Evolutionary conservation across 352 stramenopile genomes (phyloP).

Genomic region (Phytophthora melonis): DNA sequence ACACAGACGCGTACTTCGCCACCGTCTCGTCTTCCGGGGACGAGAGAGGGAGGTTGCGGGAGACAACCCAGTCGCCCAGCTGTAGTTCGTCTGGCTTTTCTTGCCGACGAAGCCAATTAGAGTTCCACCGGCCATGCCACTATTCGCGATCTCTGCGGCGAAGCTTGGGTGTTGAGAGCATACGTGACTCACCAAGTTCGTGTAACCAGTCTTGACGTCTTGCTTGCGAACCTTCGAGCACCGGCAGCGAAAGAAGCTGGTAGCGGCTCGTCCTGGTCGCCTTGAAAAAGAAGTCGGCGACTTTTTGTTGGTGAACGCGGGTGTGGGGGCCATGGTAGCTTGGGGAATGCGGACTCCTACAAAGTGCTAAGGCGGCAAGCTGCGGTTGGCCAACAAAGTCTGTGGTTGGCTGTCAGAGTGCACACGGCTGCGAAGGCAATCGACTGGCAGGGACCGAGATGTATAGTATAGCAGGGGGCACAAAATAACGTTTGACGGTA

Average conservation of each 20-base stretch:
- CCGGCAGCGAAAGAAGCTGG: neutral
- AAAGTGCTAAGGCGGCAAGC: neutral
- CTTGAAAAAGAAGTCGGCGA: neutral
- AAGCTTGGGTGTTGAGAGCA: neutral
- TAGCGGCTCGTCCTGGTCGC: neutral
- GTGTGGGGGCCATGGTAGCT: neutral
- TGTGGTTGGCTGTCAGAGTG: neutral
- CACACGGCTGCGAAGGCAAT: neutral
- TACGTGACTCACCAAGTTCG: neutral
- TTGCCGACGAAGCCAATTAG: slow-evolving; percentile 10
- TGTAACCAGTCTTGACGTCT: neutral
- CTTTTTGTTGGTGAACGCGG: neutral
- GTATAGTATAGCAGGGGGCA: neutral
- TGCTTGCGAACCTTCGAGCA: neutral
- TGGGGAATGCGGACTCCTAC: neutral
- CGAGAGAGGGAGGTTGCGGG: slow-evolving; percentile 4
- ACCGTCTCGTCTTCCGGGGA: slow-evolving; percentile 1
- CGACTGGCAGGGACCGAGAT: neutral
- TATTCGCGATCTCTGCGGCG: neutral
- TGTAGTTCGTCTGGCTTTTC: slow-evolving; percentile 4
- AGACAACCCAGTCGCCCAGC: slow-evolving; percentile 5
- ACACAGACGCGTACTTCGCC: neutral
- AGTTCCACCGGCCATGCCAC: neutral
- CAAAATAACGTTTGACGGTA: slow-evolving; percentile 5
- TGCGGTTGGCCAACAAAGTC: neutral